phyloP scores from a whole-genome alignment of 1,284 basidiomycete species.

The Ceraceosorus guamensis region DNA sequence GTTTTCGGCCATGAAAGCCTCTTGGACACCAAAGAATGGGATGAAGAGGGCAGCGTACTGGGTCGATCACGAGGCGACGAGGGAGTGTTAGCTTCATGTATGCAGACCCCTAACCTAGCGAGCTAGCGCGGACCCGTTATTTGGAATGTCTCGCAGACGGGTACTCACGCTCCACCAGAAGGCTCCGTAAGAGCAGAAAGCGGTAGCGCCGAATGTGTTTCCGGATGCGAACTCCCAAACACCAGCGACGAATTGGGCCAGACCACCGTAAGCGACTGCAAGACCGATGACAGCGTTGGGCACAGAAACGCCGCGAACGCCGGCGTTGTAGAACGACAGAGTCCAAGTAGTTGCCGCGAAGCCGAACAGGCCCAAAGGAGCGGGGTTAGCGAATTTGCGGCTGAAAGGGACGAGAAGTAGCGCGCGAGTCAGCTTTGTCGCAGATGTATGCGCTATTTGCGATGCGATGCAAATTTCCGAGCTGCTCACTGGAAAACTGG shows the following conservation, averaged over 20 bases:
- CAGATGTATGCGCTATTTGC: not conserved
- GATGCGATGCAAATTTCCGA: no score
- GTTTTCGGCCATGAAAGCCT: conserved; percentile 5
- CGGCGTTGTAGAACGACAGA: conserved; percentile 50
- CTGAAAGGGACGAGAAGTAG: no score
- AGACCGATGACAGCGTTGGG: conserved; percentile 36
- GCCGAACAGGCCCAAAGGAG: conserved; percentile 52
- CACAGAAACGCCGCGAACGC: conserved; percentile 33
- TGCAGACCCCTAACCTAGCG: no score
- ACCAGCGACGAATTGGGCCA: conserved; percentile 60
- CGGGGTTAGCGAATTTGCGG: conserved; percentile 52
- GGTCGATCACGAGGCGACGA: no score
- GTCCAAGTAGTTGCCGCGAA: conserved; percentile 55
- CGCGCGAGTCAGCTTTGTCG: not conserved
- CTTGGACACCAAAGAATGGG: conserved; percentile 33
- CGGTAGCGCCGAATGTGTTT: conserved; percentile 59
- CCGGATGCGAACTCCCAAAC: conserved; percentile 66
- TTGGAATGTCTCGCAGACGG: no score
- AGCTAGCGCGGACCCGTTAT: no score
- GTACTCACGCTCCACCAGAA: conserved; percentile 26
- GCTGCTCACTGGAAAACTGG: conserved; percentile 41
- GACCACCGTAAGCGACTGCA: conserved; percentile 58
- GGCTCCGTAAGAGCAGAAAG: conserved; percentile 49
- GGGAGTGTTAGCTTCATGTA: no score
- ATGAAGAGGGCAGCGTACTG: conserved; percentile 38